Evolutionary conservation across 1,139 yeast genomes (phyloP).

Genomic region (Yamadazyma sp.): DNA sequence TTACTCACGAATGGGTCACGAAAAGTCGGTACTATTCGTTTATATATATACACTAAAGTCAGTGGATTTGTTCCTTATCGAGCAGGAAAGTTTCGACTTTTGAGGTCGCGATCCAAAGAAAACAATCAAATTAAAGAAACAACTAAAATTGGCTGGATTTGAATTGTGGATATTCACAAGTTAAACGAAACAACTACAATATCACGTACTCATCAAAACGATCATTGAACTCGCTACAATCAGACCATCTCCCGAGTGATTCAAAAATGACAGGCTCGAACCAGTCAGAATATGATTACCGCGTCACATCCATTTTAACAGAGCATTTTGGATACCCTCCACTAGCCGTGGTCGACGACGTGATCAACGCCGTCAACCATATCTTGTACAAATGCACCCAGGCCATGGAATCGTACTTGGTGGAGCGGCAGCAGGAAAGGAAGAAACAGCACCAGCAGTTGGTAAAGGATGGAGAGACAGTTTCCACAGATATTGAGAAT

Average conservation of each 20-base stretch:
- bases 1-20: too few relatives aligned
- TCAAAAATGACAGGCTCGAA: background rate
- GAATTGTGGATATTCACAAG: too few relatives aligned
- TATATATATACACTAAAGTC: too few relatives aligned
- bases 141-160: too few relatives aligned
- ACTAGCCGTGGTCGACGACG: slow-evolving; percentile 81
- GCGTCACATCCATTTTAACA: slow-evolving; percentile 42
- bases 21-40: too few relatives aligned
- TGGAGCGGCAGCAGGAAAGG: slow-evolving; percentile 25
- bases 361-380: slow-evolving; percentile 85
- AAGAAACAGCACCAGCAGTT: slow-evolving; percentile 13
- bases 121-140: background rate
- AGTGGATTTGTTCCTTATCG: background rate
- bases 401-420: slow-evolving; percentile 71
- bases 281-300: slow-evolving; percentile 9
- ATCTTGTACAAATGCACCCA: slow-evolving; percentile 80
- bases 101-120: background rate
- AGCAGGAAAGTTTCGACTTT: background rate
- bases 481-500: background rate
- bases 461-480: slow-evolving; percentile 13
- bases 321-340: slow-evolving; percentile 91
- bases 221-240: too few relatives aligned
- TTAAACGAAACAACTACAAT: too few relatives aligned
- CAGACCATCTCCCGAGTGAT: too few relatives aligned
- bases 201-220: too few relatives aligned